phyloP scores from a whole-genome alignment of 73 alveolate genomes.

The Symbiodinium natans region DNA sequence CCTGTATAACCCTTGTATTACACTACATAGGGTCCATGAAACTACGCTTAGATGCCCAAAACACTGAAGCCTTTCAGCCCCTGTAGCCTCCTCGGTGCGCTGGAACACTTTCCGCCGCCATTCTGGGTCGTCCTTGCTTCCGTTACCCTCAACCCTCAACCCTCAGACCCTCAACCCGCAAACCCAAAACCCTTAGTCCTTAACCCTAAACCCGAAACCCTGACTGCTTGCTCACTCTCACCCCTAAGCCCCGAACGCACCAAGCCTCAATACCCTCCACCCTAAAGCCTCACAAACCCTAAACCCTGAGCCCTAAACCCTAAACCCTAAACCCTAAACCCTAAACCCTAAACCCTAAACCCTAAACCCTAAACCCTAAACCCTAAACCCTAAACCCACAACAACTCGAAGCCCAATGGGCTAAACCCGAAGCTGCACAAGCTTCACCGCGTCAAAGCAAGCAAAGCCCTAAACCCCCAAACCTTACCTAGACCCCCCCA shows the following conservation, averaged over 20 bases:
- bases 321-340: not conserved
- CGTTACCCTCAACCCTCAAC: not conserved
- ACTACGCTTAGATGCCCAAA: too few species aligned
- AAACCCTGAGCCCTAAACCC: not conserved
- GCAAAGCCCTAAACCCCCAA: not conserved
- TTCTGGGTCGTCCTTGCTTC: slow-evolving; percentile 10
- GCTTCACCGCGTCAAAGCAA: not conserved
- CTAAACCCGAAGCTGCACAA: too few species aligned
- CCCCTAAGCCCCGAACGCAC: not conserved
- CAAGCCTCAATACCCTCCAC: not conserved
- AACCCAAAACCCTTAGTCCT: not conserved
- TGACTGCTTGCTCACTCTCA: not conserved
- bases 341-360: not conserved
- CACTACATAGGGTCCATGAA: too few species aligned
- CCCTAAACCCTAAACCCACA: not conserved
- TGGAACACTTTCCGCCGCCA: slow-evolving; percentile 88
- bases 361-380: not conserved
- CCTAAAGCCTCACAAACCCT: slow-evolving; percentile 1
- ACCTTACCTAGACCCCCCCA: not conserved
- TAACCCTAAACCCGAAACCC: not conserved
- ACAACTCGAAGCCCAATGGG: not conserved
- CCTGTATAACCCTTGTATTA: too few species aligned
- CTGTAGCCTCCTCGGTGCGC: slow-evolving; percentile 63
- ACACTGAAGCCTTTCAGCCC: too few species aligned
- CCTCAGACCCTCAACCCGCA: not conserved